phyloP scores from a whole-genome alignment of 1,139 yeast species.

The Yamadazyma atlantica region DNA sequence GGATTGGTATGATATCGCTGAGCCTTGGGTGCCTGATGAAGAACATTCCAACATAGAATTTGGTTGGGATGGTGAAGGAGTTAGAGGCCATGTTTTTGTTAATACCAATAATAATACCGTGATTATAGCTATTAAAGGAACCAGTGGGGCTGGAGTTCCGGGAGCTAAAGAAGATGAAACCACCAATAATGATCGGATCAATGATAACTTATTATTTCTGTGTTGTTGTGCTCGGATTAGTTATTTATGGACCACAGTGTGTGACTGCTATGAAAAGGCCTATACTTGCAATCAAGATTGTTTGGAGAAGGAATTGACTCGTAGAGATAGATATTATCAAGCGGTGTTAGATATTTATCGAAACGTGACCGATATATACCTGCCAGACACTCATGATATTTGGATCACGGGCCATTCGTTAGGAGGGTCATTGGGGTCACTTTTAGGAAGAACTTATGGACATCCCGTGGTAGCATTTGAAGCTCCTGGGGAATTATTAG shows the following conservation, averaged over 20 bases:
- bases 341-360: slow-evolving; percentile 78
- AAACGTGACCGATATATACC: slow-evolving; percentile 62
- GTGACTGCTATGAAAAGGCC: slow-evolving; percentile 86
- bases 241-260: slow-evolving; percentile 91
- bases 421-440: slow-evolving; percentile 84
- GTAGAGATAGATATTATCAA: slow-evolving; percentile 79
- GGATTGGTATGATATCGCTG: slow-evolving; percentile 85
- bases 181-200: slow-evolving; percentile 72
- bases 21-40: slow-evolving; percentile 51
- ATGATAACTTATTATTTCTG: slow-evolving; percentile 85
- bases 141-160: slow-evolving; percentile 81
- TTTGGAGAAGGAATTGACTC: slow-evolving; percentile 69
- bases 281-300: slow-evolving; percentile 91
- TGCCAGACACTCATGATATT: slow-evolving; percentile 62
- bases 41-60: slow-evolving; percentile 43
- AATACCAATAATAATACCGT: slow-evolving; percentile 64
- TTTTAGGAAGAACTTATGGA: slow-evolving; percentile 88
- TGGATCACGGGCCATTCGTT: slow-evolving; percentile 97
- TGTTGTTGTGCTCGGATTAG: slow-evolving; percentile 96
- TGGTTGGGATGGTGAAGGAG: slow-evolving; percentile 87
- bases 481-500: slow-evolving; percentile 90
- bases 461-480: slow-evolving; percentile 87
- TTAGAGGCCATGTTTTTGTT: slow-evolving; percentile 88
- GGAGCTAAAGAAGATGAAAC: slow-evolving; percentile 79
- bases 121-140: slow-evolving; percentile 85